These are phyloP conservation scores for Verbena officinalis DNA, from an alignment of 257 asterid species.

Conservation along the genomic window DNA sequence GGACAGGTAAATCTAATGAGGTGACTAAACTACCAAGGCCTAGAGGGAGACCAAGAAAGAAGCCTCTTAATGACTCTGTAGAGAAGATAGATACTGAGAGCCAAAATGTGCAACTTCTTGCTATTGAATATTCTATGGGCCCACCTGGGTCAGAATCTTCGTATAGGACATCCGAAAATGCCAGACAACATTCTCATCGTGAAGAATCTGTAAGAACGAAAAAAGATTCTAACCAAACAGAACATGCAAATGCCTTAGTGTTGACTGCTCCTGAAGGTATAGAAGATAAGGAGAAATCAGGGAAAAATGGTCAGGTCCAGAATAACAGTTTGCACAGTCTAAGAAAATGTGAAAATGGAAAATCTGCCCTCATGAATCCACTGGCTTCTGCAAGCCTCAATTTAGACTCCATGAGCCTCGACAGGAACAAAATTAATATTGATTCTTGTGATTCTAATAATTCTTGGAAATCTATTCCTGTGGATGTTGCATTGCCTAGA, in stretches of 20 bases:
- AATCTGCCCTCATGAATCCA: slow-evolving; percentile 36
- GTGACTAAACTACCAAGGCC: slow-evolving; percentile 17
- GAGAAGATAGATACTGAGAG: slow-evolving; percentile 31
- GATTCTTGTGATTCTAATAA: slow-evolving; percentile 32
- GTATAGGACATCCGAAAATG: slow-evolving; percentile 29
- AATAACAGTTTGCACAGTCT: slow-evolving; percentile 31
- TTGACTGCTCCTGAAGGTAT: slow-evolving; percentile 34
- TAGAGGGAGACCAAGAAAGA: slow-evolving; percentile 52
- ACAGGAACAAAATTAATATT: slow-evolving; percentile 24
- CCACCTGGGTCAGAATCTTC: slow-evolving; percentile 24
- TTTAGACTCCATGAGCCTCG: slow-evolving; percentile 36
- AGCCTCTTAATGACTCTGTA: slow-evolving; percentile 37
- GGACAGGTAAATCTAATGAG: slow-evolving; percentile 24
- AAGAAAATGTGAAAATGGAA: slow-evolving; percentile 37
- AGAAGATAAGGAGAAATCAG: slow-evolving; percentile 36
- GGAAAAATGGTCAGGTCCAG: slow-evolving; percentile 29
- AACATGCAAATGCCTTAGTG: slow-evolving; percentile 17
- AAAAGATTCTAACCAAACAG: slow-evolving; percentile 25
- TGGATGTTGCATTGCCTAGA: slow-evolving; percentile 77
- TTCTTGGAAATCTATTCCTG: slow-evolving; percentile 43
- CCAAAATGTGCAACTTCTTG: slow-evolving; percentile 34
- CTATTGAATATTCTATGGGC: slow-evolving; percentile 37
- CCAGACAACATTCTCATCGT: slow-evolving; percentile 12
- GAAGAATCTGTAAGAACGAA: slow-evolving; percentile 32
- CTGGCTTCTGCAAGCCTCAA: slow-evolving; percentile 26